Percentiles rank a stretch among this genome's conserved stretches.
These are phyloP conservation scores for Obelidium mucronatum DNA, from an alignment of 192 early-diverging fungal species.

Conservation along the genomic window DNA sequence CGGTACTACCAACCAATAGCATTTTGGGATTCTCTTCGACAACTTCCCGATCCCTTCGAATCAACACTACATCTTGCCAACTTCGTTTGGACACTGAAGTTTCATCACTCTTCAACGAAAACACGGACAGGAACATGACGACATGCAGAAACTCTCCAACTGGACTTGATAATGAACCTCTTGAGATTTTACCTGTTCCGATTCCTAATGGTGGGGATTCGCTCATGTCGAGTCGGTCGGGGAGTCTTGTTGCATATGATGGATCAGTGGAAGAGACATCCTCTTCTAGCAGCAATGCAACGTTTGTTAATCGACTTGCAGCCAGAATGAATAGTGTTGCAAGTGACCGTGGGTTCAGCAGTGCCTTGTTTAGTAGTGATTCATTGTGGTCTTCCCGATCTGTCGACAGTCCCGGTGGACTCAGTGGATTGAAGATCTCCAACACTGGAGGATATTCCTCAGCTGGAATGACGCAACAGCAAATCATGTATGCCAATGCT, in stretches of 20 bases:
- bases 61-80: slow-evolving; percentile 7
- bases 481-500: background rate
- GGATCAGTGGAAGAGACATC: background rate
- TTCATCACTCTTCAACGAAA: background rate
- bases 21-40: no score
- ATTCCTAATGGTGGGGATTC: background rate
- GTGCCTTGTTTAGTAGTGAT: slow-evolving; percentile 56
- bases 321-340: background rate
- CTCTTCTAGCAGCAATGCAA: background rate
- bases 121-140: background rate
- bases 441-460: background rate
- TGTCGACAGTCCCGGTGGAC: background rate
- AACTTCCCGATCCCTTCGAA: background rate
- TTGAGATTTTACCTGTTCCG: background rate
- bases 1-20: no score
- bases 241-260: background rate
- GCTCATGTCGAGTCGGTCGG: background rate
- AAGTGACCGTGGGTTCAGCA: slow-evolving; percentile 55
- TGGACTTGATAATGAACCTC: background rate
- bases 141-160: slow-evolving; percentile 13
- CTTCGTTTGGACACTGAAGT: no score
- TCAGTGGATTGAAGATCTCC: background rate
- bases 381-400: slow-evolving; percentile 38
- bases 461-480: slow-evolving; percentile 7
- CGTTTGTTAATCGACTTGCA: background rate